Evolutionary conservation across 495 filamentous ascomycete genomes (phyloP), one percentile per base, ranked within the genome.

Genomic region (Annulohypoxylon bovei): DNA sequence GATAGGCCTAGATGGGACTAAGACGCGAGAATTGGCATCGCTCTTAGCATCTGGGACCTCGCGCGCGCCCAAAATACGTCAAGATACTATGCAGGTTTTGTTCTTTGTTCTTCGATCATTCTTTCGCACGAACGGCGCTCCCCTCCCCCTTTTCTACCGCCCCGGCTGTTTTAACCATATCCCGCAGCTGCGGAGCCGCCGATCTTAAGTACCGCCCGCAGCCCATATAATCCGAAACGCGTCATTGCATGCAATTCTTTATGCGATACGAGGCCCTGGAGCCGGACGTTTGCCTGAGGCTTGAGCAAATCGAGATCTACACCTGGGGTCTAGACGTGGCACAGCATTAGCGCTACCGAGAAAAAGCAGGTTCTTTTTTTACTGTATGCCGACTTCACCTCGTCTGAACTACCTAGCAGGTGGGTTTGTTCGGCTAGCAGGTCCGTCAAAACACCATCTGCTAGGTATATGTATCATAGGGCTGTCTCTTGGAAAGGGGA

Each of bases 231-330:
- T 67, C 60, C 70, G 70, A 72, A 72, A 68, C 70, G 65, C 65
- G 55, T 70, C 70, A 66, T 63, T 66, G n/a, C 37, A 49, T 70
- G 53, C 47, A 50, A 44, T 37, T 70, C 70, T 58, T 66, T 18
- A 69, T 73, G 66, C 70, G 65, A 73, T 73, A 73, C 70, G 70
- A 73, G 62, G 22, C 39, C 39, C 39, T 42, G 39, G 39, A 18
- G 39, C 70, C 57, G 42, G 65, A 60, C 42, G 59, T 37, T 54
- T 50, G 54, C 37, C 53, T 61, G 60, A 63, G 60, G 65, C 47
- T 69, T 65, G 50, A 64, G 35, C 56, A 52, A 52, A 73, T 73
- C 70, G 70, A 73, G 70, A 73, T 73, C 70, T 56, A 67, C 70
- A 30, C 12, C 66, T 47, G 55, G 66, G 61, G 62, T 70, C 44